Conservation (phyloP, 106 monocot species). For the Acorus calamus region DNA sequence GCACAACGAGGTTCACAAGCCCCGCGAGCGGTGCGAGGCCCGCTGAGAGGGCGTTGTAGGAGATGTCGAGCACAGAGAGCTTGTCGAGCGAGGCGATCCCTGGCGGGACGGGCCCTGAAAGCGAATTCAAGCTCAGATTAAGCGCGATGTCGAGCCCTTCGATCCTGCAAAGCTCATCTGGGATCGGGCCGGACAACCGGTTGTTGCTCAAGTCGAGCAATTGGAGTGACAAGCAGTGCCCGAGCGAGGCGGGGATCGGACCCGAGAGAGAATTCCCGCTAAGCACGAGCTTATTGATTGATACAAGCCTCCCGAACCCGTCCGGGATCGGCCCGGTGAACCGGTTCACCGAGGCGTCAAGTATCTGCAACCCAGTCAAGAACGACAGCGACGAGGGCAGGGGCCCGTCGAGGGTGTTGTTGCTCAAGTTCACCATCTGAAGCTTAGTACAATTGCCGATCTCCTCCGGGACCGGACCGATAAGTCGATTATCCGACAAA, state of each 20-base stretch:
- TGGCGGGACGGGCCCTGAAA: constrained; percentile 55
- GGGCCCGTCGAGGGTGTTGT: constrained; percentile 51
- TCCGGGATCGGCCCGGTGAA: constrained; percentile 58
- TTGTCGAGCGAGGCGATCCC: constrained; percentile 48
- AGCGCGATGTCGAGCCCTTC: constrained; percentile 73
- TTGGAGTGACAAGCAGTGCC: constrained; percentile 48
- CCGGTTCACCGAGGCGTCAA: constrained; percentile 59
- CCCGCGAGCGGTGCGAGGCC: constrained; percentile 47
- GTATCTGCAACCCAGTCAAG: constrained; percentile 47
- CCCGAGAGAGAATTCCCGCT: constrained; percentile 53
- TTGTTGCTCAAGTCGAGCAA: constrained; percentile 80
- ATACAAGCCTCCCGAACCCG: constrained; percentile 35
- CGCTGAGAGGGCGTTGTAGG: constrained; percentile 55
- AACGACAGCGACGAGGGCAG: constrained; percentile 42
- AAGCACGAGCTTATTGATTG: constrained; percentile 65
- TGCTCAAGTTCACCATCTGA: constrained; percentile 74
- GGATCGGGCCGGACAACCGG: constrained; percentile 48
- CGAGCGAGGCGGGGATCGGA: constrained; percentile 40
- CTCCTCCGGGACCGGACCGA: constrained; percentile 46
- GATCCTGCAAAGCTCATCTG: constrained; percentile 56
- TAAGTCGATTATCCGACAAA: constrained; percentile 53
- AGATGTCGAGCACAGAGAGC: constrained; percentile 69
- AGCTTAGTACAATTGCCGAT: constrained; percentile 68
- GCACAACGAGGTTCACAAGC: constrained; percentile 63
- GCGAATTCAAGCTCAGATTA: constrained; percentile 69